Evolutionary conservation across 306 rosid genomes (phyloP), one percentile per base, ranked within the genome.

Genomic region (Trifolium fragiferum): DNA sequence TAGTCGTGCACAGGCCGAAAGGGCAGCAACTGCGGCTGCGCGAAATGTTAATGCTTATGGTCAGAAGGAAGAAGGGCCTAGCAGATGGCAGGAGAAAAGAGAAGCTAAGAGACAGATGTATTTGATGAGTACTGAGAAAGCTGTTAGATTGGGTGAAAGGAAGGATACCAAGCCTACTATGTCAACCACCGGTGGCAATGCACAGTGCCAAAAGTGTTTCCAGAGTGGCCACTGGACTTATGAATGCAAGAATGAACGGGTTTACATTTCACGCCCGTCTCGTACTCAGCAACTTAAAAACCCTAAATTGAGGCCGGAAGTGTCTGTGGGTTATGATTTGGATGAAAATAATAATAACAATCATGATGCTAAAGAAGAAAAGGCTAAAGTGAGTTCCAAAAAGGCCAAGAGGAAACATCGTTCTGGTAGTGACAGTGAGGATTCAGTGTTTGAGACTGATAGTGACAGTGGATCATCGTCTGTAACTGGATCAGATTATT

Each of bases 1-100:
- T 49, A 92, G 99, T 58, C 97, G 99, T 43, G 93, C 97, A 72
- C 99, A 94, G 84, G 99, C 99, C 0, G 99, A 94, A 80, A 82
- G 98, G 50, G 97, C 98, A 0, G 99, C 99, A 0, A 13, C 99
- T 8, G 95, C 99, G 6, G 99, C 98, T 0, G 96, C 98, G 5
- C 91, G 98, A 9, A 95, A 95, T 61, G 99, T 95, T 10, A 95
- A 95, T 73, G 99, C 99, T 63, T 95, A 95, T 80, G 99, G 99
- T 78, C 98, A 95, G 89, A 95, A 95, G 74, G 99, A 95, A 78
- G 99, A 95, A 85, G 98, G 99, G n/a, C 99, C 99, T 49, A 95
- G 99, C 87, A 86, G 99, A 90, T 95, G 99, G 99, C 99, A 95
- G 88, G 99, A 95, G 90, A 95, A 95, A 67, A 86, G 97, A 82